Evolutionary conservation across 768 basidiomycete genomes (phyloP), one percentile per base, ranked within the genome.

Genomic region (Rhizopogon vinicolor): DNA sequence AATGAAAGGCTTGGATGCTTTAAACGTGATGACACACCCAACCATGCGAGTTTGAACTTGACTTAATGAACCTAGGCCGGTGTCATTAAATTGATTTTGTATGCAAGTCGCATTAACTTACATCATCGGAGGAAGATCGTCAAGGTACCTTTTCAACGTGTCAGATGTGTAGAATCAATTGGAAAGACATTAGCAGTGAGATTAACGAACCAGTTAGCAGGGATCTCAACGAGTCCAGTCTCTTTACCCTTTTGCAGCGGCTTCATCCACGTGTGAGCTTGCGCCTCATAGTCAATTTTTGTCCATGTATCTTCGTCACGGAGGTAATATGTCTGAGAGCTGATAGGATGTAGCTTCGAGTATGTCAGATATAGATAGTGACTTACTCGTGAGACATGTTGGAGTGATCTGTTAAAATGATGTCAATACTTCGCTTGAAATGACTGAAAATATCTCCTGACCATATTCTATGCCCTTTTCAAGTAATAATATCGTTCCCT

Each of bases 61-160:
- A 75, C 66, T 86, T 87, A 63, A 86, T 85, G 69, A 88, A 90
- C 84, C 86, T 86, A 55, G 14, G 10, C 4, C 33, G 31, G 16
- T 25, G 44, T 49, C 43, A 4, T 41, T 33, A 18, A 6, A 29
- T 40, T 61, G 33, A 61, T 53, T 31, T 45, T 19, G n/a, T 5
- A 12, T 31, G 7, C 7, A 33, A 16, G 28, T 22, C 10, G 8
- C 3, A 18, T 3, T 5, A 14, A 58, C 76, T 55, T 54, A 83
- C 85, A 87, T 84, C 84, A 87, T 84, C 0, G 86, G 86, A 8
- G 86, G 86, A 14, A 90, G 73, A 65, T 89, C 88, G 53, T 89
- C 87, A 16, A 87, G 74, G 67, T 85, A 84, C 80, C 81, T 81
- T 41, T 25, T 12, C n/a, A 13, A 22, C 7, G 40, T 3, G 25